These are phyloP conservation scores for Lecanicillium sp. DNA, from an alignment of 2,329 filamentous ascomycete genomes.

Conservation along the genomic window DNA sequence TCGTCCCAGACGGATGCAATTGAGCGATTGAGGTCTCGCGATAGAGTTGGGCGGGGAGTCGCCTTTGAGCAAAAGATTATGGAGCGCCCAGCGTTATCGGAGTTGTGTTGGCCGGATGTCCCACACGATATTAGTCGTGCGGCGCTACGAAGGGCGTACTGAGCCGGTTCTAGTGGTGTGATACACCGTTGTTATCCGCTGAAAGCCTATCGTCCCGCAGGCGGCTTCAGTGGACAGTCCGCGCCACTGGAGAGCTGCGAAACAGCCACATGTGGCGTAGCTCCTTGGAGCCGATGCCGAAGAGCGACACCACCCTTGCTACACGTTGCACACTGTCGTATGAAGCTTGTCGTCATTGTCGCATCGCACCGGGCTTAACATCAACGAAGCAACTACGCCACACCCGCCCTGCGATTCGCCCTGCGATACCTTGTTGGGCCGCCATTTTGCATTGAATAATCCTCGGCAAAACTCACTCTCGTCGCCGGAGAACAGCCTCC, in stretches of 20 bases:
- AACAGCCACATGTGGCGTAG: too few species aligned
- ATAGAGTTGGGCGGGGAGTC: not conserved
- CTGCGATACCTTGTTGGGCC: too few species aligned
- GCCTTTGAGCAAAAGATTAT: constrained; percentile 1
- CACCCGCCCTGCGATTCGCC: too few species aligned
- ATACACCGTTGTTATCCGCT: constrained; percentile 11
- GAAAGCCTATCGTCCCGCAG: constrained; percentile 7
- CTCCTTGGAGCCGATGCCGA: too few species aligned
- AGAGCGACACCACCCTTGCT: too few species aligned
- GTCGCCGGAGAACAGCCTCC: too few species aligned
- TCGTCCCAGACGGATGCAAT: not conserved
- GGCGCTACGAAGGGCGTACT: too few species aligned
- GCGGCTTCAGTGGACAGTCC: too few species aligned
- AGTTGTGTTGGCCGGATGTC: not conserved
- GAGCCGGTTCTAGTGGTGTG: too few species aligned
- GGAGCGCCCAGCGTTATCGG: constrained; percentile 5
- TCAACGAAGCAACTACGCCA: not conserved
- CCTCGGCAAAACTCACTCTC: too few species aligned
- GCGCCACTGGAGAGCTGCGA: constrained; percentile 1
- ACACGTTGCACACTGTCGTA: too few species aligned
- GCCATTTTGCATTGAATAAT: too few species aligned
- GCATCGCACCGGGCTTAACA: not conserved
- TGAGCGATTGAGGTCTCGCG: not conserved
- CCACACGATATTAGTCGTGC: not conserved
- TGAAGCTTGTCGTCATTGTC: constrained; percentile 4